These are phyloP conservation scores for Medicago ruthenica DNA, from an alignment of 306 rosid genomes.

Conservation along the genomic window DNA sequence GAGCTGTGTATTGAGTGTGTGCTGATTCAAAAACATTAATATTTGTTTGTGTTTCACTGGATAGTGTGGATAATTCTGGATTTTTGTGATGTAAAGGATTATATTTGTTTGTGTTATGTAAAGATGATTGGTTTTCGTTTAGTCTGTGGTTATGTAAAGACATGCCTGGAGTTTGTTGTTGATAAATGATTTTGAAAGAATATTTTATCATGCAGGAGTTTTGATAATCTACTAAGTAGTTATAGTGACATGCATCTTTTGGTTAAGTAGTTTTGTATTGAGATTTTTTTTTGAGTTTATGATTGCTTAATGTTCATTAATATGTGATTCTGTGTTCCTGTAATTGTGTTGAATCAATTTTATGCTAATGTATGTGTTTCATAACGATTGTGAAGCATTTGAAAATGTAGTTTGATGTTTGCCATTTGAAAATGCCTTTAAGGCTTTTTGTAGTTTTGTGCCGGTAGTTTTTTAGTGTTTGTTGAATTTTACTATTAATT, in stretches of 20 bases:
- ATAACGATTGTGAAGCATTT: not conserved
- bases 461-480: too few species aligned
- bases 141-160: not conserved
- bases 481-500: too few species aligned
- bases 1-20: too few species aligned
- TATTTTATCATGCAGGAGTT: not conserved
- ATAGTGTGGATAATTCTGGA: not conserved
- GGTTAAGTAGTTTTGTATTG: not conserved
- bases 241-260: not conserved
- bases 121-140: not conserved
- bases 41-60: not conserved
- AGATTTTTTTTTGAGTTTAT: not conserved
- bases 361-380: not conserved
- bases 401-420: conserved; percentile 5
- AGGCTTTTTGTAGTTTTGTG: too few species aligned
- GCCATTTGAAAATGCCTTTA: not conserved
- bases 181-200: not conserved
- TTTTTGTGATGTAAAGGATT: not conserved
- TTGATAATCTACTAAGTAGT: not conserved
- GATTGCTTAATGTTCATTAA: not conserved
- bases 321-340: not conserved
- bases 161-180: not conserved
- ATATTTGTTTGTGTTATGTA: not conserved
- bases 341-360: not conserved
- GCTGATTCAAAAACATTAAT: too few species aligned